Base-by-base conservation (phyloP, 306 rosid species). In the Cotoneaster glaucophyllus region DNA sequence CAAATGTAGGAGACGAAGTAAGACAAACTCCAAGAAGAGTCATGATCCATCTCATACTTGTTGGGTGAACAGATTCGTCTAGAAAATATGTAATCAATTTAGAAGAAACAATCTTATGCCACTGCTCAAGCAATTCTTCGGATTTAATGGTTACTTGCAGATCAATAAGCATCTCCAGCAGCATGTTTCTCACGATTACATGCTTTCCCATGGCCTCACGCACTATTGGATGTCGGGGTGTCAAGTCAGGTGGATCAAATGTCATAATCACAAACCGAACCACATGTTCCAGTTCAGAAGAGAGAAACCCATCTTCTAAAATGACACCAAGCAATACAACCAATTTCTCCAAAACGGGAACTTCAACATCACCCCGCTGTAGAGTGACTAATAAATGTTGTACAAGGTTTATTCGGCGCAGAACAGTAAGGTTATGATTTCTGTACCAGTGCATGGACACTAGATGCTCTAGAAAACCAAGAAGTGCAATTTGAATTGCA, bases 381-480 rank as follows among this genome's bases (percentile, higher is more conserved):
- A 96, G 85, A 34, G 99, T 96, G 79, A 96, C 99, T 25, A 96
- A 86, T 80, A 96, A 88, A 87, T 96, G 99, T 78, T 96, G 98
- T 73, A 96, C 99, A 82, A 96, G 99, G 81, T 93, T 87, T 69
- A 96, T 93, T 72, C 91, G 85, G 69, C 99, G 91, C 81, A 96
- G 89, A 82, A 96, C 76, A 17, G 98, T 96, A 79, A 96, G 99
- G 83, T 96, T 96, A 74, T 96, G 99, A 71, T 87, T 86, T 78
- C 99, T 85, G 82, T 96, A 96, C 99, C 99, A 90, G 81, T 96
- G 99, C 99, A 96, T 96, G 78, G 99, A 96, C 81, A 96, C 99
- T 76, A 96, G 85, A 87, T 96, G 97, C 86, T 93, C 99, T 71
- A 96, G 93, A 81, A 96, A 96, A 61, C 98, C 96, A 76, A 96